Evolutionary conservation across 2,329 filamentous ascomycete species (phyloP).

Genomic region (Neopestalotiopsis rosae): DNA sequence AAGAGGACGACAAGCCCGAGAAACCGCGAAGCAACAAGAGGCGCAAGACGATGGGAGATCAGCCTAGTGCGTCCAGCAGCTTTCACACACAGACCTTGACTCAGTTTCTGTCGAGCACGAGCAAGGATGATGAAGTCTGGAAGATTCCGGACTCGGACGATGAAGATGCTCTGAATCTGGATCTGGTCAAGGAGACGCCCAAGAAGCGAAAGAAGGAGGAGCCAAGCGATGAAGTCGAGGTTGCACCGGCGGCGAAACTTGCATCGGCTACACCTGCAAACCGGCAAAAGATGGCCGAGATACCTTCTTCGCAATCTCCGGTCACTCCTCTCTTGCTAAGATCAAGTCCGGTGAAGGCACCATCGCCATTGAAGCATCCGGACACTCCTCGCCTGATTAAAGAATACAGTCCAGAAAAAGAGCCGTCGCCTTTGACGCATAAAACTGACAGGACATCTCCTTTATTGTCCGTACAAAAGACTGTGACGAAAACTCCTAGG

Average conservation of each 20-base stretch:
- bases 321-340: constrained; percentile 32
- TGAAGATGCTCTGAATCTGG: constrained; percentile 23
- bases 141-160: constrained; percentile 33
- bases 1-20: constrained; percentile 21
- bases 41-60: constrained; percentile 37
- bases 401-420: constrained; percentile 25
- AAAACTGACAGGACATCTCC: constrained; percentile 30
- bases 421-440: constrained; percentile 32
- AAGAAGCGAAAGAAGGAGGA: constrained; percentile 22
- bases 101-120: constrained; percentile 28
- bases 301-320: constrained; percentile 36
- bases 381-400: background rate
- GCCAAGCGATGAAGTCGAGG: background rate
- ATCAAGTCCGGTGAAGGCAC: constrained; percentile 26
- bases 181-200: constrained; percentile 33
- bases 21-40: constrained; percentile 31
- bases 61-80: constrained; percentile 31
- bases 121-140: constrained; percentile 26
- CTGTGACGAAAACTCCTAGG: constrained; percentile 27
- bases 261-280: constrained; percentile 33
- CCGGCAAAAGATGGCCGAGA: constrained; percentile 28
- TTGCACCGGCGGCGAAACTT: constrained; percentile 7
- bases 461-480: constrained; percentile 28
- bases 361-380: constrained; percentile 30
- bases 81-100: constrained; percentile 40